Evolutionary conservation across 2,329 filamentous ascomycete species (phyloP), one percentile per base, ranked within the genome.

Genomic region (Scytalidium sp.): DNA sequence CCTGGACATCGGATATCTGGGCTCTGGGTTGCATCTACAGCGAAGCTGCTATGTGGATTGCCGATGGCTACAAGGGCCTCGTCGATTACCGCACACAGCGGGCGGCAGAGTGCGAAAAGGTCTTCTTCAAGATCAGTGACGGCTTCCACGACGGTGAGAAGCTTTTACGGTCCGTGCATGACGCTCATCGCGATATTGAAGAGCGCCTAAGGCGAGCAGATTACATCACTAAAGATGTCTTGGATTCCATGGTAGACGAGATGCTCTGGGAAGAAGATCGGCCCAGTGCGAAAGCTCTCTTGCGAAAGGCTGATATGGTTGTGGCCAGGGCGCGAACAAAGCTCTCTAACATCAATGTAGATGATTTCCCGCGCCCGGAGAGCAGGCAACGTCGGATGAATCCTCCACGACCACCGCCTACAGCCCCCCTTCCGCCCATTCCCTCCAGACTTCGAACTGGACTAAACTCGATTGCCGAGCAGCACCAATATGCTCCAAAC

Each of bases 11-110:
- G n/a, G 67, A 69, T 51, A 61, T 67, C 7, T 69, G 65, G 66
- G 65, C 64, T 10, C 48, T 69, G 20, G 64, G 60, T 6, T 64
- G 64, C 53, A 56, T 68, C 2, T 64, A 56, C 32, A 68, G 64
- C 46, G 65, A 68, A 50, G 55, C 57, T 10, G 60, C 52, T 1
- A 45, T 53, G 17, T 63, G 60, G 60, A 52, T 66, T 4, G 56
- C 57, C 1, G 51, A 59, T 36, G 62, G 60, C 19, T 56, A 57
- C 22, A 47, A 57, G 42, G 57, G 57, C n/a, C 15, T 66, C 8
- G 11, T 47, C 19, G 50, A 61, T 19, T 63, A 66, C 50, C 59
- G 56, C 3, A 22, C 40, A 27, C 46, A 57, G n/a, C 57, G 60
- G 1, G 25, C 20, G 36, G 25, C 32, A 5, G 61, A 61, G 45